Percentiles rank a stretch among this genome's conserved stretches.
These are phyloP conservation scores for Eutypella sp. DNA, from an alignment of 2,329 filamentous ascomycete species.

Conservation along the genomic window DNA sequence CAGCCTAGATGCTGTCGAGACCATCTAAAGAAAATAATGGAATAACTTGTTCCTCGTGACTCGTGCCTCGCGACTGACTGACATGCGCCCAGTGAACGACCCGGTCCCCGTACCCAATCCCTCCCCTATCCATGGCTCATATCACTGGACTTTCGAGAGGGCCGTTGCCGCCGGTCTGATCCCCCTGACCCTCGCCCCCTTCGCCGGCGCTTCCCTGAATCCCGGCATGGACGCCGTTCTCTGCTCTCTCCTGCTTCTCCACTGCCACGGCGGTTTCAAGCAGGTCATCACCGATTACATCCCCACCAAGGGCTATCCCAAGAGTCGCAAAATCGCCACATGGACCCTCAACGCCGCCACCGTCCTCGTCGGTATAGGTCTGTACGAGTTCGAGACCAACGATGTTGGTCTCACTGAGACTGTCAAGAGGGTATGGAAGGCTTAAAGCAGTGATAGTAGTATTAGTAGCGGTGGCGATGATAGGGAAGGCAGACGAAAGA, in stretches of 20 bases:
- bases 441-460: slow-evolving; percentile 38
- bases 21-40: too few species aligned
- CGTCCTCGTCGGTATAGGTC: slow-evolving; percentile 73
- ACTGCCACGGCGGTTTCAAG: slow-evolving; percentile 96
- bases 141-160: slow-evolving; percentile 98
- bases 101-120: slow-evolving; percentile 68
- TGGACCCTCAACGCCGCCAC: slow-evolving; percentile 80
- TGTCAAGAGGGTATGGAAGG: slow-evolving; percentile 84
- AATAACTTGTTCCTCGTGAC: too few species aligned
- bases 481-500: not conserved
- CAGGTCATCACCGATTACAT: slow-evolving; percentile 89
- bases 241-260: slow-evolving; percentile 76
- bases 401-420: slow-evolving; percentile 92
- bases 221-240: slow-evolving; percentile 82
- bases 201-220: slow-evolving; percentile 87
- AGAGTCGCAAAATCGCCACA: slow-evolving; percentile 58
- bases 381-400: slow-evolving; percentile 99
- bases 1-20: too few species aligned
- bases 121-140: slow-evolving; percentile 80
- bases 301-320: slow-evolving; percentile 65
- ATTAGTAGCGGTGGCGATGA: not conserved
- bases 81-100: slow-evolving; percentile 67
- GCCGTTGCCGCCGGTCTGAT: slow-evolving; percentile 74
- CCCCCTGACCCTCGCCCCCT: slow-evolving; percentile 83
- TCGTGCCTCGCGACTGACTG: slow-evolving; percentile 5